These are phyloP conservation scores for Rhizophora apiculata DNA, from an alignment of 345 rosid species.

Conservation along the genomic window DNA sequence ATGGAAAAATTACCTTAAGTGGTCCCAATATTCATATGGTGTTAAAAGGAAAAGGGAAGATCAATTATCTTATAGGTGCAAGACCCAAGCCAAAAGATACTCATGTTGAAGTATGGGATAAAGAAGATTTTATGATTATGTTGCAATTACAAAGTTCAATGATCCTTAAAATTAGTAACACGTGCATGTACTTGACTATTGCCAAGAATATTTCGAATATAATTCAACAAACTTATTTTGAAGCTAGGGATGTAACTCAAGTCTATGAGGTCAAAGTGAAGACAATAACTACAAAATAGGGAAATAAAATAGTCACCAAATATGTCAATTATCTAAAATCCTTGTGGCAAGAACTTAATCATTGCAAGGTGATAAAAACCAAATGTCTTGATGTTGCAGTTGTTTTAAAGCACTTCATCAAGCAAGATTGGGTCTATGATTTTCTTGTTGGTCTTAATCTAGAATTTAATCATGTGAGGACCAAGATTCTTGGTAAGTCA, in stretches of 20 bases:
- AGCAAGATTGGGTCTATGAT: neutral
- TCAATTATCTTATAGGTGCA: neutral
- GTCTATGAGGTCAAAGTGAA: no score
- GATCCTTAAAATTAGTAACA: neutral
- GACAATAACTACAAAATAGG: no score
- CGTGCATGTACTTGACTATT: neutral
- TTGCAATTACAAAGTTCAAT: neutral
- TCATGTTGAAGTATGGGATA: neutral
- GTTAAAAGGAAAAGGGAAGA: neutral
- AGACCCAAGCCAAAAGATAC: neutral
- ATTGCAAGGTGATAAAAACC: neutral
- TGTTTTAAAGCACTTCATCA: neutral
- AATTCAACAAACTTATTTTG: no score
- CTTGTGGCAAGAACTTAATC: neutral
- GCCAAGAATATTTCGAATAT: no score
- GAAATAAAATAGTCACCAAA: neutral
- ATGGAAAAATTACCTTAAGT: neutral
- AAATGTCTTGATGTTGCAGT: neutral
- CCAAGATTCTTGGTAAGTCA: neutral
- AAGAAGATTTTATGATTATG: neutral
- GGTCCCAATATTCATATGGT: neutral
- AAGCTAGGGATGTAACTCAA: no score
- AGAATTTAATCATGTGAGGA: neutral
- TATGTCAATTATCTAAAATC: neutral
- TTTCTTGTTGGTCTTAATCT: neutral